Evolutionary conservation across 2,329 filamentous ascomycete species (phyloP), one percentile per base, ranked within the genome.

Genomic region (Hypoxylon sp.): DNA sequence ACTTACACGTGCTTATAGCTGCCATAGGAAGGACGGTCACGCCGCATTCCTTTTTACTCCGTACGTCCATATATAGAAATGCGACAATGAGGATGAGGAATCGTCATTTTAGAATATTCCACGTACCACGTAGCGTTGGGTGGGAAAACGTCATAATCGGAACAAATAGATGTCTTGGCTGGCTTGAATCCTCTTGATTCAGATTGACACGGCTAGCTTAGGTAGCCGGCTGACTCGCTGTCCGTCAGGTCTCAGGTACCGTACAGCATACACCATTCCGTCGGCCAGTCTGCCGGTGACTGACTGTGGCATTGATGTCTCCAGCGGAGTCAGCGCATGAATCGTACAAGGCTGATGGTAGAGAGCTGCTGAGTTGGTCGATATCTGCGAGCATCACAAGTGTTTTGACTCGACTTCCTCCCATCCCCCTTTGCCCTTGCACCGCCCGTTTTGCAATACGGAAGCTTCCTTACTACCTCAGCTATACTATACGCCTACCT

Each of bases 391-490:
- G 47, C 53, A 41, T 54, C 57, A 52, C 35, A 47, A 54, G 40
- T 47, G 53, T 63, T 60, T 63, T 57, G 49, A 54, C 49, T 41
- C 42, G 45, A 53, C 45, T 63, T 57, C 60, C 57, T 48, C n/a
- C 21, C 43, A 57, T 60, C 57, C 57, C 41, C 49, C 56, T 55
- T 42, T 18, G n/a, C 20, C 41, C 35, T 35, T 17, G 49, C 46
- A 41, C 38, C 13, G 43, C 23, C 38, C 40, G 33, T 49, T 38
- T 41, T 20, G 37, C 29, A 47, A 53, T 48, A 53, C 51, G 35
- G 40, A 45, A 43, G 43, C 15, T 37, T 21, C 38, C 33, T 47
- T 42, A 13, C 49, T 53, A 15, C 46, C 38, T 31, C 40, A 29
- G 23, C 13, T 21, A 35, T n/a, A n/a, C n/a, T n/a, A n/a, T n/a